Evolutionary conservation across 306 rosid genomes (phyloP).

Genomic region (Rosa multiflora): DNA sequence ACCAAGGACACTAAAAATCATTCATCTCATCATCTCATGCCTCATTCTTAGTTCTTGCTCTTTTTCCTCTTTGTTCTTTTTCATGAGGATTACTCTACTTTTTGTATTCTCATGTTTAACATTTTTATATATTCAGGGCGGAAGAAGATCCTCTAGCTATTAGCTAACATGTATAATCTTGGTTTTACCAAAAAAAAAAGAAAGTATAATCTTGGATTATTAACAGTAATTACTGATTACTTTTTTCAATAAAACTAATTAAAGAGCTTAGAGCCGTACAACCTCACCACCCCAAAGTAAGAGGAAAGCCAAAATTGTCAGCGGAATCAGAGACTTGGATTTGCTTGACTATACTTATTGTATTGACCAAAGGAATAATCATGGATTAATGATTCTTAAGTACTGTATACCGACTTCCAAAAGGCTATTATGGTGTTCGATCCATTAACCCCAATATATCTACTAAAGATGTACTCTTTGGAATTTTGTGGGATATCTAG

Average conservation of each 20-base stretch:
- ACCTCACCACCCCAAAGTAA: not conserved
- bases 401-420: constrained; percentile 6
- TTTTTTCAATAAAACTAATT: not conserved
- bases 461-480: not conserved
- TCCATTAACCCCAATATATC: not conserved
- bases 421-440: not conserved
- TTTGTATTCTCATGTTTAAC: constrained; percentile 12
- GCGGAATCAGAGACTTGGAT: constrained; percentile 10
- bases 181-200: not conserved
- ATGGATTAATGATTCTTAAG: constrained; percentile 19
- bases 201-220: not conserved
- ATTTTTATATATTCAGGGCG: not conserved
- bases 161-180: not conserved
- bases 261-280: constrained; percentile 1
- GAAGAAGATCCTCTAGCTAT: constrained; percentile 10
- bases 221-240: not conserved
- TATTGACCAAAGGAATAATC: constrained; percentile 16
- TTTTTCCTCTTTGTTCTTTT: constrained; percentile 29
- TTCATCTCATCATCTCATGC: constrained; percentile 50
- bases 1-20: constrained; percentile 40
- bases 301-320: constrained; percentile 10
- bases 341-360: constrained; percentile 4
- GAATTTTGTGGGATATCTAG: constrained; percentile 10
- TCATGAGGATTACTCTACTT: constrained; percentile 20
- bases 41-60: not conserved